phyloP scores from a whole-genome alignment of 1,139 yeast species.

The Kodamaea fungicola region DNA sequence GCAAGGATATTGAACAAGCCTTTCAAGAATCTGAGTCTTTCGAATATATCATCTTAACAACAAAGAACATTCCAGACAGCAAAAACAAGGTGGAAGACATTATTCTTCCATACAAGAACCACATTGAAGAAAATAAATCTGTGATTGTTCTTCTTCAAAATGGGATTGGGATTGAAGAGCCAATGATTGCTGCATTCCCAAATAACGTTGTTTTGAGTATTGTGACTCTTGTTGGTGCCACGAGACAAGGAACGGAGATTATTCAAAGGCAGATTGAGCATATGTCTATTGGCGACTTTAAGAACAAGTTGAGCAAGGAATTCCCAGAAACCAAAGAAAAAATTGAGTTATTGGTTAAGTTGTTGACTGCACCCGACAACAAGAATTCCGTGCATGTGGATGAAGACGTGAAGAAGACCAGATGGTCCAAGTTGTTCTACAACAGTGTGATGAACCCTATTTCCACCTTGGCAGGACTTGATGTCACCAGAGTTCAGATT shows the following conservation, averaged over 20 bases:
- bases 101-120: constrained; percentile 51
- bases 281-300: constrained; percentile 54
- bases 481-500: constrained; percentile 57
- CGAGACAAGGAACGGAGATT: constrained; percentile 51
- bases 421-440: constrained; percentile 77
- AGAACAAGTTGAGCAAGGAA: constrained; percentile 7
- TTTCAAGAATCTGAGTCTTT: constrained; percentile 42
- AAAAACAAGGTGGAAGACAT: constrained; percentile 52
- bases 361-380: constrained; percentile 44
- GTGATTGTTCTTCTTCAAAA: constrained; percentile 46
- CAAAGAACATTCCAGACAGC: constrained; percentile 73
- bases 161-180: constrained; percentile 69
- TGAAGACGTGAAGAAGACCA: constrained; percentile 44
- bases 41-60: constrained; percentile 65
- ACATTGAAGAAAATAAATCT: constrained; percentile 14
- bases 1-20: constrained; percentile 45
- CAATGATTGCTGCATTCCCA: constrained; percentile 57
- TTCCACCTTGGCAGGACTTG: constrained; percentile 48
- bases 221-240: constrained; percentile 64
- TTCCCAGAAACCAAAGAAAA: constrained; percentile 20
- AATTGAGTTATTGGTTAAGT: constrained; percentile 40
- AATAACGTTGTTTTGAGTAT: constrained; percentile 60
- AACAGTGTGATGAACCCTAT: constrained; percentile 65
- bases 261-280: constrained; percentile 51
- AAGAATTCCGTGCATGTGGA: constrained; percentile 45